phyloP scores from a whole-genome alignment of 2,329 filamentous ascomycete genomes.

The Ceratocystis cacaofunesta region DNA sequence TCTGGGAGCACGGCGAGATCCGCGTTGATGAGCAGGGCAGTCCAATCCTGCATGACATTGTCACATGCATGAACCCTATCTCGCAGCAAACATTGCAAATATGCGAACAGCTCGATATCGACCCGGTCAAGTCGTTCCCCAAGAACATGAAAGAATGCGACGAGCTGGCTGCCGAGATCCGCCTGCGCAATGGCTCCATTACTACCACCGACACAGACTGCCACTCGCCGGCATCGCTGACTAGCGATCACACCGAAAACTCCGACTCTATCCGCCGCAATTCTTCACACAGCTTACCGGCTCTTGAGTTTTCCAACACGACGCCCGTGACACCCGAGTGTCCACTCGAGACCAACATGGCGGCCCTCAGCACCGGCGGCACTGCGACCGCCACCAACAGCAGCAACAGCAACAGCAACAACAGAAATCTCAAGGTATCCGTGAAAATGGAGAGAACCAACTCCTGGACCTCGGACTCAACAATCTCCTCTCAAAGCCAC shows the following conservation, averaged over 20 bases:
- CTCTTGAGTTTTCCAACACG: background rate
- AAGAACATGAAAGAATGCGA: conserved; percentile 7
- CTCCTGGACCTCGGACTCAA: conserved; percentile 6
- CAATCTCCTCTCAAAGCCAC: background rate
- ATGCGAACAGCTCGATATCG: conserved; percentile 11
- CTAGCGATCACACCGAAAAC: conserved; percentile 10
- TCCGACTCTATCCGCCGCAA: background rate
- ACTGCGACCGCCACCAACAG: background rate
- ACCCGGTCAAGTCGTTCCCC: conserved; percentile 10
- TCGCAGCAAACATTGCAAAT: conserved; percentile 13
- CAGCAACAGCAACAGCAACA: background rate
- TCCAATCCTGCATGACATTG: conserved; percentile 51
- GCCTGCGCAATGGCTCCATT: conserved; percentile 2
- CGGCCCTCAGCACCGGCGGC: background rate
- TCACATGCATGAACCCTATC: conserved; percentile 20
- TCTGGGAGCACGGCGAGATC: conserved; percentile 48
- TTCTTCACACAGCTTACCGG: background rate
- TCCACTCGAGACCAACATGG: background rate
- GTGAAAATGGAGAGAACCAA: conserved; percentile 6
- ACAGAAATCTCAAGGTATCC: background rate
- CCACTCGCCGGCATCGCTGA: conserved; percentile 6
- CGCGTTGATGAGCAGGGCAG: conserved; percentile 48
- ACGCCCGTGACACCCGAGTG: background rate
- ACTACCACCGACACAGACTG: background rate
- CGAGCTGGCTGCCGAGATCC: conserved; percentile 8